A percentile compares a stretch with the other conserved stretches of the same genome.
Evolutionary conservation across 73 alveolate genomes (phyloP).

Genomic region (Tetrahymena elliotti): DNA sequence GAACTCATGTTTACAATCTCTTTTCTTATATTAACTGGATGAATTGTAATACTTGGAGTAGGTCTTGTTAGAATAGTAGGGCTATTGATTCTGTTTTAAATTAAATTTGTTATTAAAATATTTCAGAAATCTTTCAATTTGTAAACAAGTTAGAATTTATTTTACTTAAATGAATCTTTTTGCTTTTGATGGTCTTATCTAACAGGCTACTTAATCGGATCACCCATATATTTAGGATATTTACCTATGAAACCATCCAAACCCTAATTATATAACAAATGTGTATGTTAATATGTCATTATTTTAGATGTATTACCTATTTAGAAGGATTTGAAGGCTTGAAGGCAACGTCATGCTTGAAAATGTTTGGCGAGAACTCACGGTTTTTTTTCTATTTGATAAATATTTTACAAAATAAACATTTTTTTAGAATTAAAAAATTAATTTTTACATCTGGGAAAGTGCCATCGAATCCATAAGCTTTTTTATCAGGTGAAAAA

Average conservation of each 20-base stretch:
- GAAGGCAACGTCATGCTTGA: background rate
- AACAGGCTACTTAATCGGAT: background rate
- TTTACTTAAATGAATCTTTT: background rate
- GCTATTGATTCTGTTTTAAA: background rate
- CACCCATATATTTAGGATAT: background rate
- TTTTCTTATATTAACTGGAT: background rate
- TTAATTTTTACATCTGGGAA: background rate
- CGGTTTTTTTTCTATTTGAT: background rate
- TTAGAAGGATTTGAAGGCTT: background rate
- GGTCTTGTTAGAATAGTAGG: background rate
- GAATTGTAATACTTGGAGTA: background rate
- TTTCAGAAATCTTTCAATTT: background rate
- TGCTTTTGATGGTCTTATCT: background rate
- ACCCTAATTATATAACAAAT: background rate
- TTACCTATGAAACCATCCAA: background rate
- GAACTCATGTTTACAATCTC: background rate
- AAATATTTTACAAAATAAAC: too few relatives aligned
- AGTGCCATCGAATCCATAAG: background rate
- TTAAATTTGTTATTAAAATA: background rate
- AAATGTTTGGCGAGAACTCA: background rate
- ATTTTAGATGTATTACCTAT: background rate
- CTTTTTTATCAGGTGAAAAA: background rate
- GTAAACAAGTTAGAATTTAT: background rate
- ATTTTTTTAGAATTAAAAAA: too few relatives aligned
- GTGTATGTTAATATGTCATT: too few relatives aligned